phyloP scores from a whole-genome alignment of 2,329 filamentous ascomycete genomes.

The Ophiosphaerella korrae region DNA sequence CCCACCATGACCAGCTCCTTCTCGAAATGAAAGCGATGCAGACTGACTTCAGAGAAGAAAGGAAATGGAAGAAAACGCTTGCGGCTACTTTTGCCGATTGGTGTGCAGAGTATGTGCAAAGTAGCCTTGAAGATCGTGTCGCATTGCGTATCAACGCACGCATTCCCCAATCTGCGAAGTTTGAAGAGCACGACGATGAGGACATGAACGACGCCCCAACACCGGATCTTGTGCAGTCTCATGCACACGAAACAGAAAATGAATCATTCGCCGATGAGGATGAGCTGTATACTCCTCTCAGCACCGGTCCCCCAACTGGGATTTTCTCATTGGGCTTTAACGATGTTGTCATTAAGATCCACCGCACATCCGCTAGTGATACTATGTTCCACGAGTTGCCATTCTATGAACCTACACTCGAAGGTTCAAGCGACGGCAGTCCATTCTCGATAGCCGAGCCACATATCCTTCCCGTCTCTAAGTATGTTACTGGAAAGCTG shows the following conservation, averaged over 20 bases:
- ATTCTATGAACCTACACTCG: conserved; percentile 64
- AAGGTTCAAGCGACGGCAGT: conserved; percentile 38
- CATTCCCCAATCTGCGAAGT: conserved; percentile 21
- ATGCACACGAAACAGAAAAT: conserved; percentile 46
- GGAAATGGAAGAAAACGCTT: conserved; percentile 87
- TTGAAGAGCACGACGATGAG: conserved; percentile 25
- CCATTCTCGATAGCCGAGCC: conserved; percentile 42
- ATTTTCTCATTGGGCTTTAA: conserved; percentile 84
- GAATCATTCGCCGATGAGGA: conserved; percentile 48
- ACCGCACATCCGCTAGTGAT: conserved; percentile 75
- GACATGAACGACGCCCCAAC: conserved; percentile 48
- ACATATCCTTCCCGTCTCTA: conserved; percentile 82
- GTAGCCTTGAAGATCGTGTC: conserved; percentile 66
- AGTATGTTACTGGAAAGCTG: conserved; percentile 82
- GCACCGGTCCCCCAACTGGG: conserved; percentile 67
- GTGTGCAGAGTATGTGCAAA: conserved; percentile 80
- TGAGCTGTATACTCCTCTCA: conserved; percentile 50
- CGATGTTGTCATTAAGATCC: conserved; percentile 79
- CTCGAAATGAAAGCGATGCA: conserved; percentile 98
- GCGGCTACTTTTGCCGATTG: conserved; percentile 80
- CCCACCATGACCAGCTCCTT: conserved; percentile 85
- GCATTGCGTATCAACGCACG: conserved; percentile 70
- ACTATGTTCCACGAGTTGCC: conserved; percentile 81
- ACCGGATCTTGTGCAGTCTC: conserved; percentile 47
- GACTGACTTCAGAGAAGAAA: conserved; percentile 91